Base-by-base conservation (phyloP, 1,284 basidiomycete species). In the Malassezia sympodialis region DNA sequence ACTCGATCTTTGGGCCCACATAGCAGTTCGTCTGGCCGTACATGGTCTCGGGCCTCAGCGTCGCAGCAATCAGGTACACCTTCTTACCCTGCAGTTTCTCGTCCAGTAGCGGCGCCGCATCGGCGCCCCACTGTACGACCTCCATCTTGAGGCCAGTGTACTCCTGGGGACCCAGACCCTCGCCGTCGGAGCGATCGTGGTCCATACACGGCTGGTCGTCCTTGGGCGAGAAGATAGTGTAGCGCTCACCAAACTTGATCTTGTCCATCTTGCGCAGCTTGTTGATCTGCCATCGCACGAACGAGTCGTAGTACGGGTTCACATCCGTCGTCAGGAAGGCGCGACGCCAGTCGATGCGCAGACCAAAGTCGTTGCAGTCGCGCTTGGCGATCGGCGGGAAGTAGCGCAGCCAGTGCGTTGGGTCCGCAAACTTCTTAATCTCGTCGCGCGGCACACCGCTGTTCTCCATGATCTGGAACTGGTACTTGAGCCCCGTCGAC, bases 171-270 rank as follows among this genome's bases (percentile, higher is more conserved):
- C 89, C 89, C 54, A 94, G 79, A 50, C 87, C 91, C 77, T 99
- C 94, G 45, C 94, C 94, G 62, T 90, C 89, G 53, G 84, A 82
- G 61, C 94, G 87, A 76, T 99, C 94, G 79, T 99, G 94, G 78
- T 99, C 94, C 94, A 99, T 98, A 76, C 94, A 98, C 1, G 94
- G 93, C 75, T 98, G 94, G 8, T 90, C 90, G 70, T 99, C 94
- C 77, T 96, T 96, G n/a, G 90, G 90, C 66, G 88, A 93, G 80
- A 94, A 98, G 75, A 99, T 90, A 37, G 94, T 99, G 78, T 96
- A 94, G 42, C 94, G 85, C 79, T 96, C 88, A 49, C 94, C 94
- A 72, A 96, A 99, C 79, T 94, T 68, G 63, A 70, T 63, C 60
- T 68, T 66, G 59, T 70, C 48, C 62, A 69, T 59, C 41, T 79